These are phyloP conservation scores for Daldinia decipiens DNA, from an alignment of 495 filamentous ascomycete genomes.

Conservation along the genomic window DNA sequence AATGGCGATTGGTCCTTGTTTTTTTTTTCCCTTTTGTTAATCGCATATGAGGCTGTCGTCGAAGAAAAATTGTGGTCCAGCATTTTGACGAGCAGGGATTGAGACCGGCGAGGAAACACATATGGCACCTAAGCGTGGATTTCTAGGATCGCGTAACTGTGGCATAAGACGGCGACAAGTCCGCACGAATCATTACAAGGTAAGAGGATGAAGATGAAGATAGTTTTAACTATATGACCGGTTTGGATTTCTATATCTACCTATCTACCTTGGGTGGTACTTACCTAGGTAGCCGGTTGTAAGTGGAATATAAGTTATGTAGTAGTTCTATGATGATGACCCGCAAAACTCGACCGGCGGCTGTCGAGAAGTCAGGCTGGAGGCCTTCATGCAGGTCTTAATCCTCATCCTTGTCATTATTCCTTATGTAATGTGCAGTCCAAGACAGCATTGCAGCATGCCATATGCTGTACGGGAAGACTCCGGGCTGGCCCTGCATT, in stretches of 20 bases:
- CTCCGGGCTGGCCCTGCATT: not conserved
- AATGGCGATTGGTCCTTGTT: constrained; percentile 19
- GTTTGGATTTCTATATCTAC: constrained; percentile 5
- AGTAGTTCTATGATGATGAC: constrained; percentile 2
- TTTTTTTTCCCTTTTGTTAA: constrained; percentile 3
- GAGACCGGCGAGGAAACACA: constrained; percentile 25
- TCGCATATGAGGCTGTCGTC: constrained; percentile 33
- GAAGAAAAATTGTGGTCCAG: constrained; percentile 21
- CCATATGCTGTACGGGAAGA: not conserved
- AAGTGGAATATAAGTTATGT: not conserved
- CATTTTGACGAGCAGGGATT: constrained; percentile 11
- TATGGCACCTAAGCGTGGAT: constrained; percentile 14
- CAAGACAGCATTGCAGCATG: not conserved
- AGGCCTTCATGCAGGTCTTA: not conserved
- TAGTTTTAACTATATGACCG: not conserved
- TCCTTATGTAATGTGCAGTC: not conserved
- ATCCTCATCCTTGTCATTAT: not conserved
- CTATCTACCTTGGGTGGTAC: no score
- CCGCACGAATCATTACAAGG: constrained; percentile 10
- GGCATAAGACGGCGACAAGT: constrained; percentile 17
- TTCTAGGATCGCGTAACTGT: constrained; percentile 10
- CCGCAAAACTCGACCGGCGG: constrained; percentile 8
- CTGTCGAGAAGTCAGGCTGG: constrained; percentile 4
- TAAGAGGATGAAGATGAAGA: constrained; percentile 6
- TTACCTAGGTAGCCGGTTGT: not conserved